Conservation (phyloP, 2,329 filamentous ascomycete species). For the Phialophora tarda region DNA sequence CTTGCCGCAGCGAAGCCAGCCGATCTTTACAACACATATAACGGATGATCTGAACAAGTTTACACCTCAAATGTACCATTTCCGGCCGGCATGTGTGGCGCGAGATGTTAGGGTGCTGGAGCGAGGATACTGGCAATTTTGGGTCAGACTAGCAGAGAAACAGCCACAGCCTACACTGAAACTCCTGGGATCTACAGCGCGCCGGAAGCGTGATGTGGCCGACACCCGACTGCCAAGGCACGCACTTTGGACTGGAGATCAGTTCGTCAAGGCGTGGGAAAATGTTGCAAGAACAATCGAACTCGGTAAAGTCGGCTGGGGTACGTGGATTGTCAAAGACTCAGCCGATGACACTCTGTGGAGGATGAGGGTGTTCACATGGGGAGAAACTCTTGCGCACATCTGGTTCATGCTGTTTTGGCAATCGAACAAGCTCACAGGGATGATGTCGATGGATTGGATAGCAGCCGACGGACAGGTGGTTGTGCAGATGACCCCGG, state of each 20-base stretch:
- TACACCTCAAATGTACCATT: conserved; percentile 60
- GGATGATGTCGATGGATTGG: conserved; percentile 32
- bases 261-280: conserved; percentile 51
- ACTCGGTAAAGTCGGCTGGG: conserved; percentile 53
- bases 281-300: conserved; percentile 49
- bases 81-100: conserved; percentile 57
- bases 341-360: conserved; percentile 36
- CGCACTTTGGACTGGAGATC: conserved; percentile 41
- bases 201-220: background rate
- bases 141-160: conserved; percentile 59
- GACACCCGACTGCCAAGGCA: background rate
- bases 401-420: conserved; percentile 72
- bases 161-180: conserved; percentile 35
- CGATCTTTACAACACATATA: conserved; percentile 55
- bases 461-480: conserved; percentile 23
- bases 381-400: conserved; percentile 74
- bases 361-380: conserved; percentile 72
- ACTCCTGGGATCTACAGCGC: conserved; percentile 9
- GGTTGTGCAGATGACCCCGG: conserved; percentile 35
- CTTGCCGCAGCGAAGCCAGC: conserved; percentile 22
- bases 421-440: conserved; percentile 33
- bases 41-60: conserved; percentile 63
- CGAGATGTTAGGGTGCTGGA: conserved; percentile 65
- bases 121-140: conserved; percentile 77
- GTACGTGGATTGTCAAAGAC: conserved; percentile 49